These are phyloP conservation scores for Backusella liffmaniae DNA, from an alignment of 192 early-diverging fungal genomes.

Conservation along the genomic window DNA sequence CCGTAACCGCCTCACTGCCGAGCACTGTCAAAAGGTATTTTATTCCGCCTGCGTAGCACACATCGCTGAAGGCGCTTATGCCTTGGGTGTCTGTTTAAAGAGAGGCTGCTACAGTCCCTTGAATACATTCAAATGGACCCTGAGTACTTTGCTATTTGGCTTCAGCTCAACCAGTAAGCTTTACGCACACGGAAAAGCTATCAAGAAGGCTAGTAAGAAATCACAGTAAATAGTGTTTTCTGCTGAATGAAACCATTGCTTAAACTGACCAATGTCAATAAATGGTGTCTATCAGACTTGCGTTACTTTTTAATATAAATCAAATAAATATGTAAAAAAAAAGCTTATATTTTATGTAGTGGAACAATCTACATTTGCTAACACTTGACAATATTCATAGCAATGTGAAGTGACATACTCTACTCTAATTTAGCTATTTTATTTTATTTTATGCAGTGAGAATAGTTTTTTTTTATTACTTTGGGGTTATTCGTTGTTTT, in stretches of 20 bases:
- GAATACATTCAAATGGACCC: conserved; percentile 35
- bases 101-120: conserved; percentile 28
- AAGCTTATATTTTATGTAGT: neutral
- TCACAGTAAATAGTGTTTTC: neutral
- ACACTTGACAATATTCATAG: neutral
- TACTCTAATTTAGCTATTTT: too few relatives aligned
- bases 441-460: neutral
- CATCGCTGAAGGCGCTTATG: conserved; percentile 21
- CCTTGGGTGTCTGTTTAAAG: conserved; percentile 21
- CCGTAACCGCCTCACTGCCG: neutral
- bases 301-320: neutral
- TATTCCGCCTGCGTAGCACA: conserved; percentile 14
- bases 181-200: conserved; percentile 14
- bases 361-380: neutral
- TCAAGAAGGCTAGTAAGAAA: neutral
- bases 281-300: neutral
- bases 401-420: neutral
- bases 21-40: neutral
- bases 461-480: neutral
- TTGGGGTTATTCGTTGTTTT: neutral
- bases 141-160: conserved; percentile 28
- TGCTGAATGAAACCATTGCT: neutral
- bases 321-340: neutral
- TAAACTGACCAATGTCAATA: neutral
- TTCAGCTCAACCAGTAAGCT: conserved; percentile 21